Conservation (phyloP, 1,139 yeast genomes). For the Hemisphaericaspora subhashii region DNA sequence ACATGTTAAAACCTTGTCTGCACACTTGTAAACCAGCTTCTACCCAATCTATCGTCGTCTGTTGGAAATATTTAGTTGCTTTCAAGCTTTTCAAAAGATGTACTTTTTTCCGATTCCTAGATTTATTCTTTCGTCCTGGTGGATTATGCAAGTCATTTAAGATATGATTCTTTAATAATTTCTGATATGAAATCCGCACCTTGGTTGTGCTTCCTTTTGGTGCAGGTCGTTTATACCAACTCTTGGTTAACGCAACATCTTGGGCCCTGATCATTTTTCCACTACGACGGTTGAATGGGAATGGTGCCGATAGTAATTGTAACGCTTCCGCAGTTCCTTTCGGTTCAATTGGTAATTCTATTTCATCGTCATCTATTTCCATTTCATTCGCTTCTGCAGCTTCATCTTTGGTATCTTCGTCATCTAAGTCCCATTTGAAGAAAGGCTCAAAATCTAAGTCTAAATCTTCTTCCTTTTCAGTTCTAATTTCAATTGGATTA, state of each 20-base stretch:
- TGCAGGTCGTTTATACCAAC: conserved; percentile 78
- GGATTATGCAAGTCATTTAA: conserved; percentile 64
- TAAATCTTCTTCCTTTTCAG: conserved; percentile 27
- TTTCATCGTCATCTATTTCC: conserved; percentile 21
- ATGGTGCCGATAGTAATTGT: conserved; percentile 74
- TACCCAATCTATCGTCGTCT: conserved; percentile 94
- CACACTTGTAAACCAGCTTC: conserved; percentile 96
- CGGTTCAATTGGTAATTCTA: conserved; percentile 27
- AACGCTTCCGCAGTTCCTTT: conserved; percentile 57
- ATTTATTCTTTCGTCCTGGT: conserved; percentile 29
- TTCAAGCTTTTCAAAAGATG: conserved; percentile 68
- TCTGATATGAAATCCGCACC: conserved; percentile 84
- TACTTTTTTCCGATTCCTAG: conserved; percentile 46
- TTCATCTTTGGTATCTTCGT: conserved; percentile 7
- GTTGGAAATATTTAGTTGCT: conserved; percentile 84
- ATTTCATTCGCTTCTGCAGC: conserved; percentile 13
- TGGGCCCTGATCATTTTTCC: conserved; percentile 80
- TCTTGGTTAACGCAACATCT: conserved; percentile 82
- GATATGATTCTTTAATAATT: conserved; percentile 72
- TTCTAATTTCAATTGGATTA: conserved; percentile 16
- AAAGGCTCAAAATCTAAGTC: conserved; percentile 49
- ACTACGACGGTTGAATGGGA: conserved; percentile 75
- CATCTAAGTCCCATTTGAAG: conserved; percentile 7
- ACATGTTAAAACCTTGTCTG: conserved; percentile 91
- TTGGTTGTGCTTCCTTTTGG: conserved; percentile 63